Base-by-base conservation (phyloP, 371 early-diverging fungal species). In the Mucor mucedo region DNA sequence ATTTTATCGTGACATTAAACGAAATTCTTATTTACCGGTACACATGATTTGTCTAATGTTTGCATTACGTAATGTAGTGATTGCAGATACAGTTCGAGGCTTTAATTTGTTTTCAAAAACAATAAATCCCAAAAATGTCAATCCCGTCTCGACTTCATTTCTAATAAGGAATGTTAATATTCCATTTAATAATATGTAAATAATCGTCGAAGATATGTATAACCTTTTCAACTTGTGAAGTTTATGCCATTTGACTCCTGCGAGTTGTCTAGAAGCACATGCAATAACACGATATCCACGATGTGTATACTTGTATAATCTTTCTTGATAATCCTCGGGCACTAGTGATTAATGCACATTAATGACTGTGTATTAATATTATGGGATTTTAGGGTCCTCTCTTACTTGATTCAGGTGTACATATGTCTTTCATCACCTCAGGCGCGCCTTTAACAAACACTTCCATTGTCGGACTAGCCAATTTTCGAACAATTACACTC, bases 71-170 rank as follows among this genome's bases (percentile, higher is more conserved):
- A 99, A 86, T 29, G 89, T 90, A 30, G 84, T 73, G n/a, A 99
- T 87, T 1, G 95, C 94, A 1, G 86, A 75, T 10, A 84, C 78
- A 0, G 99, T 94, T 2, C 90, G 91, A 4, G 91, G 87, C 72
- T 99, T 99, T 21, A 99, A 82, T 79, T 96, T 97, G 84, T 99
- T 99, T 72, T 98, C 99, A 87, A 99, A 99, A 16, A 99, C 87
- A 58, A 99, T 86, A 64, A 99, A 95, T 1, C 98, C 98, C 39
- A 99, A 78, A 72, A 99, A 98, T 2, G 84, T 80, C 61, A 99
- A 75, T 10, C 90, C 91, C 6, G 70, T 78, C 78, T 99, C 99
- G 11, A 97, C 87, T 38, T 95, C 90, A 41, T 89, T 87, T 60
- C 99, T 90, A 63, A 11, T 10, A 13, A 16, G 30, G 7, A 58